phyloP scores from a whole-genome alignment of 352 stramenopile genomes.

The Phytopythium oedochilum region DNA sequence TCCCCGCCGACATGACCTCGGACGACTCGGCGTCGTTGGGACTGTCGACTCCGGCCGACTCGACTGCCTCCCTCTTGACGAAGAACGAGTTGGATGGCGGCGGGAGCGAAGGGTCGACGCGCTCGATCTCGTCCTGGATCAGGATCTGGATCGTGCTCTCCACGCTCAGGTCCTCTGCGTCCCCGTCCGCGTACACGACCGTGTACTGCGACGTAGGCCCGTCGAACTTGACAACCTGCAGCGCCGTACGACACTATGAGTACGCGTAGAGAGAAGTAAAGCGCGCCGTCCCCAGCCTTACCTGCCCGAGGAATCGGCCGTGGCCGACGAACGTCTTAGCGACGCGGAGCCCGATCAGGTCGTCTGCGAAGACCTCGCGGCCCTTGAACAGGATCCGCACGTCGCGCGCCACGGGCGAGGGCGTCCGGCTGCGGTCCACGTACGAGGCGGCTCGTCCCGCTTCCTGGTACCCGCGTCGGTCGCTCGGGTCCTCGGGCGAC shows the following conservation, averaged over 20 bases:
- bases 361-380: constrained; percentile 64
- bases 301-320: constrained; percentile 80
- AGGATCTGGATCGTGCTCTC: constrained; percentile 81
- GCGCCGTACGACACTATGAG: background rate
- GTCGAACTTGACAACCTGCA: constrained; percentile 78
- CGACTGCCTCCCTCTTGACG: constrained; percentile 15
- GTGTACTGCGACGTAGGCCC: constrained; percentile 61
- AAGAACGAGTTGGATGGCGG: constrained; percentile 28
- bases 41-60: constrained; percentile 3
- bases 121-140: constrained; percentile 85
- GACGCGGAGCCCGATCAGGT: constrained; percentile 77
- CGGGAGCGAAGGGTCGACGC: constrained; percentile 47
- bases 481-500: background rate
- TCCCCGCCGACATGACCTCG: constrained; percentile 17
- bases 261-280: too few species aligned
- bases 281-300: constrained; percentile 1
- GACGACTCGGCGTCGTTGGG: constrained; percentile 18
- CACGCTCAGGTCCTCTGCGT: constrained; percentile 72
- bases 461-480: constrained; percentile 5
- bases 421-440: constrained; percentile 7
- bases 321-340: constrained; percentile 79
- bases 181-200: constrained; percentile 80
- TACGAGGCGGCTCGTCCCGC: background rate
- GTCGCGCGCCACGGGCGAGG: constrained; percentile 33
- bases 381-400: constrained; percentile 71